phyloP scores from a whole-genome alignment of 345 rosid genomes.

The Eucalyptus pumila region DNA sequence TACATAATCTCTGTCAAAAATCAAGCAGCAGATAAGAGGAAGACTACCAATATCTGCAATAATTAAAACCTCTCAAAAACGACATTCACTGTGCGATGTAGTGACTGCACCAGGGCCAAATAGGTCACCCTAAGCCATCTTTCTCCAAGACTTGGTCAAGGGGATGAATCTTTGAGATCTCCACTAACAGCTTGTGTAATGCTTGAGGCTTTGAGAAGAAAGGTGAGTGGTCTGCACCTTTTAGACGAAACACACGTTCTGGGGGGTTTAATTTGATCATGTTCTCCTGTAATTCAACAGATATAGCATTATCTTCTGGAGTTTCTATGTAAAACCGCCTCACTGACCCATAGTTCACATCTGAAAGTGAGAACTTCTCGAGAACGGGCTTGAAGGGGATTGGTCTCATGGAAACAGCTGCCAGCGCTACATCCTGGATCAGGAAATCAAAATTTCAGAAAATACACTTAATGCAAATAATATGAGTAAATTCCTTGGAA shows the following conservation, averaged over 20 bases:
- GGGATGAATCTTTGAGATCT: slow-evolving; percentile 42
- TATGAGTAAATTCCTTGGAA: background rate
- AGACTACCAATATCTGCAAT: background rate
- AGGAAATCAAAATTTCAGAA: background rate
- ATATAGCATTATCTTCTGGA: slow-evolving; percentile 67
- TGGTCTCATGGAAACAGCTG: slow-evolving; percentile 85
- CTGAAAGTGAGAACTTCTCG: slow-evolving; percentile 77
- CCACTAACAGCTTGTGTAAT: slow-evolving; percentile 72
- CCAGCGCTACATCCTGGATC: slow-evolving; percentile 79
- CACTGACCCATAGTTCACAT: slow-evolving; percentile 62
- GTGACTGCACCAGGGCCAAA: background rate
- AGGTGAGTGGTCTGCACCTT: slow-evolving; percentile 95
- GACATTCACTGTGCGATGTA: background rate
- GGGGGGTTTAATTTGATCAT: slow-evolving; percentile 75
- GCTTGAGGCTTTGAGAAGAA: slow-evolving; percentile 98
- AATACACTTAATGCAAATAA: background rate
- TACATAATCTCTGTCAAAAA: background rate
- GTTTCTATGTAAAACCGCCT: slow-evolving; percentile 78
- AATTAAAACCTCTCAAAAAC: background rate
- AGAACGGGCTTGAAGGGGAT: slow-evolving; percentile 85
- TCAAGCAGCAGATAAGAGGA: background rate
- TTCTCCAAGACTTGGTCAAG: background rate
- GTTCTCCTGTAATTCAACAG: slow-evolving; percentile 48
- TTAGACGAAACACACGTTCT: slow-evolving; percentile 58
- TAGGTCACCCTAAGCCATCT: background rate